Evolutionary conservation across 148 eudicot genomes (phyloP).

Genomic region (Rhododendron williamsianum): DNA sequence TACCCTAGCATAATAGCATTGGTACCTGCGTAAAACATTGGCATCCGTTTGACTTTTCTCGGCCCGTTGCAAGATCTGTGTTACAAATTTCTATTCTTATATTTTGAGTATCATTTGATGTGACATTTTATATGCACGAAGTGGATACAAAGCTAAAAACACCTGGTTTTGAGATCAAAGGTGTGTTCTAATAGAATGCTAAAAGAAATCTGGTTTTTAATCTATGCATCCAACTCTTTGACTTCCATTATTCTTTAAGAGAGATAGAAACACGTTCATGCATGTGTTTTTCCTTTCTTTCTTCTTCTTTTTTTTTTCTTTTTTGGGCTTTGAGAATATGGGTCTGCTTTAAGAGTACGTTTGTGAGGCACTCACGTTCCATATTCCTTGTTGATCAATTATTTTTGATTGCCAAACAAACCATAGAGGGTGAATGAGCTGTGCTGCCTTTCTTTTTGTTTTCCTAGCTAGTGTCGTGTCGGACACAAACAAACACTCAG

Average conservation of each 20-base stretch:
- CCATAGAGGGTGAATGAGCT: background rate
- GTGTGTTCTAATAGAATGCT: background rate
- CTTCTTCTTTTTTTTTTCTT: too few species aligned
- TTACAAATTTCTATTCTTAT: background rate
- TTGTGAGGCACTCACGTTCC: background rate
- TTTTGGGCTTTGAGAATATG: background rate
- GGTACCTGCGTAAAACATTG: background rate
- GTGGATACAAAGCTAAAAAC: background rate
- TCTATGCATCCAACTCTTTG: background rate
- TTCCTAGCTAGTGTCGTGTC: background rate
- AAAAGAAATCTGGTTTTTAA: background rate
- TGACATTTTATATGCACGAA: background rate
- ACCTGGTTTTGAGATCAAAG: background rate
- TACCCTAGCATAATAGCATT: background rate
- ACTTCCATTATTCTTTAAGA: background rate
- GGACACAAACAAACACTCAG: background rate
- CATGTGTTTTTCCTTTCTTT: background rate
- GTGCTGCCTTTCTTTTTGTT: background rate
- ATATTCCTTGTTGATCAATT: background rate
- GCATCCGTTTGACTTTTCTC: background rate
- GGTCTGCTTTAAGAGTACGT: background rate
- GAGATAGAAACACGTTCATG: background rate
- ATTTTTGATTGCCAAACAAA: background rate
- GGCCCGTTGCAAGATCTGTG: too few species aligned
- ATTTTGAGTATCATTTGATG: background rate